A percentile compares a stretch with the other conserved stretches of the same genome.
Evolutionary conservation across 75 land plant species (phyloP).

Genomic region (Selaginella tamariscina): DNA sequence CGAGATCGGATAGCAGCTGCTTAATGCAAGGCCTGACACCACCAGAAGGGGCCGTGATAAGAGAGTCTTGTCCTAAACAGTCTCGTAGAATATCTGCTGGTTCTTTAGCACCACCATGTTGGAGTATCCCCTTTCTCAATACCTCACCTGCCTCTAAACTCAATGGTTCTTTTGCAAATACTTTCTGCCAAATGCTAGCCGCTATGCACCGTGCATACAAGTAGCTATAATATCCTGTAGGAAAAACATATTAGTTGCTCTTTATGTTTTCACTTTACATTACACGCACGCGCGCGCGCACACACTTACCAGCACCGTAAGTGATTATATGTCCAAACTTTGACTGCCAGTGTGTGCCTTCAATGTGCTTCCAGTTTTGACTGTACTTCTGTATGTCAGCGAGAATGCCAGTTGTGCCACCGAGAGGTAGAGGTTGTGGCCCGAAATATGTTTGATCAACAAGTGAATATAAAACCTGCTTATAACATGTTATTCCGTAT

Average conservation of each 20-base stretch:
- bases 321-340: conserved; percentile 78
- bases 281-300: no score
- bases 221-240: conserved; percentile 84
- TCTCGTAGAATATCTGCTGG: conserved; percentile 40
- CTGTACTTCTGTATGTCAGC: conserved; percentile 54
- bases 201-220: conserved; percentile 90
- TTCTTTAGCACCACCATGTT: conserved; percentile 86
- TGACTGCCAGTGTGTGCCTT: conserved; percentile 91
- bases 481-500: not conserved
- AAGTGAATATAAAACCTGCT: conserved; percentile 70
- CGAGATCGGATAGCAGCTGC: not conserved
- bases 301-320: conserved; percentile 85
- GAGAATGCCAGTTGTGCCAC: conserved; percentile 51
- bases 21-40: not conserved
- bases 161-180: conserved; percentile 65
- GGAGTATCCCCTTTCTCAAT: conserved; percentile 48
- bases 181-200: conserved; percentile 68
- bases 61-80: conserved; percentile 34
- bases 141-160: conserved; percentile 48
- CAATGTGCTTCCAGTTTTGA: conserved; percentile 69
- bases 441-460: conserved; percentile 83
- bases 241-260: not conserved
- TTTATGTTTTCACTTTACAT: no score
- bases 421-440: conserved; percentile 31
- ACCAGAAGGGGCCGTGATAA: conserved; percentile 14